phyloP scores from a whole-genome alignment of 2,329 filamentous ascomycete species.

The Aspergillus fructus region DNA sequence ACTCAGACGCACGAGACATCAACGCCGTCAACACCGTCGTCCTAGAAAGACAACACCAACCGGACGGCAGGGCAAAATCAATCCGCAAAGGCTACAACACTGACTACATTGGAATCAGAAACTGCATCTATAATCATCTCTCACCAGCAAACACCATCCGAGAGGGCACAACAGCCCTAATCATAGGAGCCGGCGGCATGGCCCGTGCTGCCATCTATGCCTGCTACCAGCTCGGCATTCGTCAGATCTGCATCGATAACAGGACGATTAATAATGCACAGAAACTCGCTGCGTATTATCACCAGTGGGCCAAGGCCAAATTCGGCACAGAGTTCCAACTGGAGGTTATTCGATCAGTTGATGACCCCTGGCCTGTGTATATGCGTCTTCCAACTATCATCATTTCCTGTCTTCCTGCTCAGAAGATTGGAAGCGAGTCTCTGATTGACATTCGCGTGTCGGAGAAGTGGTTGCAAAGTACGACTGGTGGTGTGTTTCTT shows the following conservation, averaged over 20 bases:
- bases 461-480: background rate
- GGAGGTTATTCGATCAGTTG: background rate
- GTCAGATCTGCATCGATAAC: background rate
- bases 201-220: conserved; percentile 30
- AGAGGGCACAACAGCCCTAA: conserved; percentile 21
- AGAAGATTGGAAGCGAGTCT: background rate
- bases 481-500: background rate
- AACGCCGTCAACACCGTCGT: conserved; percentile 29
- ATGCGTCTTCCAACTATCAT: background rate
- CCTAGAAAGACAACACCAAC: too few relatives aligned
- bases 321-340: background rate
- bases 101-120: conserved; percentile 29
- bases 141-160: conserved; percentile 26
- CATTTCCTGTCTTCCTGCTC: background rate
- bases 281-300: background rate
- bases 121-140: conserved; percentile 25
- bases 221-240: conserved; percentile 5
- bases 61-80: too few relatives aligned
- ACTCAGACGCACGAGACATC: conserved; percentile 17
- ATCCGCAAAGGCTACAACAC: conserved; percentile 29
- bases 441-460: background rate
- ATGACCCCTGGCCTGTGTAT: background rate
- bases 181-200: conserved; percentile 29
- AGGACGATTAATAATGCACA: background rate
- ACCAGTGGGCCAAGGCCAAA: background rate